phyloP scores from a whole-genome alignment of 2,329 filamentous ascomycete genomes.

The Colletotrichum somersetense region DNA sequence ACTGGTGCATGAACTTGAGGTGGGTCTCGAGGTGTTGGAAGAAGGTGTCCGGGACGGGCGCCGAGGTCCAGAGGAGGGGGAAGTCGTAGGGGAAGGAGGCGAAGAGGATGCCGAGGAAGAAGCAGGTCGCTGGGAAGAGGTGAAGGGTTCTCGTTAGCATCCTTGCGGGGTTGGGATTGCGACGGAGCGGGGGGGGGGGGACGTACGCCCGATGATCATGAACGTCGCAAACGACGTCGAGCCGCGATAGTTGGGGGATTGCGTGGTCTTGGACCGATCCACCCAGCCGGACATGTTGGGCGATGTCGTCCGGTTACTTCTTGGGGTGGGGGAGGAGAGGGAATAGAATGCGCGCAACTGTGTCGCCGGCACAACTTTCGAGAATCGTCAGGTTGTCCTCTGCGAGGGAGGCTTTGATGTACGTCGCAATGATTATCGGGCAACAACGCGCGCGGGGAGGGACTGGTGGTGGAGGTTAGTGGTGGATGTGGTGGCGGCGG shows the following conservation, averaged over 20 bases:
- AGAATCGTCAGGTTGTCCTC: not conserved
- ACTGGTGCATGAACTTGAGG: slow-evolving; percentile 90
- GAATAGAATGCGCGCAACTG: not conserved
- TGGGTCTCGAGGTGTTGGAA: slow-evolving; percentile 90
- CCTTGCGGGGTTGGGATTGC: not conserved
- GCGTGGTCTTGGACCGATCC: slow-evolving; percentile 69
- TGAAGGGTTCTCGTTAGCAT: slow-evolving; percentile 16
- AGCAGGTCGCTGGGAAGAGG: slow-evolving; percentile 77
- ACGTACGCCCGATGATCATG: slow-evolving; percentile 94
- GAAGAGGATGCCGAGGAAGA: slow-evolving; percentile 99
- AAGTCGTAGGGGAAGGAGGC: slow-evolving; percentile 96
- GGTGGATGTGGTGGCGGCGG: not conserved
- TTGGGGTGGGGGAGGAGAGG: not conserved
- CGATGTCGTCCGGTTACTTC: not conserved
- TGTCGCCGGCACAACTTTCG: not conserved
- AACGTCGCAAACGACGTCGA: slow-evolving; percentile 91
- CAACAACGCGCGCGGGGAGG: slow-evolving; percentile 8
- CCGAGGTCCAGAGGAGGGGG: slow-evolving; percentile 84
- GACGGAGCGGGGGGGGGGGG: slow-evolving; percentile 20
- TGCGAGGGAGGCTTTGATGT: not conserved
- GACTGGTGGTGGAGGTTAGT: not conserved
- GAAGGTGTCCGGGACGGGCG: slow-evolving; percentile 74
- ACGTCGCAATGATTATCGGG: not conserved
- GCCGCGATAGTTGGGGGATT: slow-evolving; percentile 69
- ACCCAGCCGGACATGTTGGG: slow-evolving; percentile 47